phyloP scores from a whole-genome alignment of 2,329 filamentous ascomycete genomes.

The Diaporthe velutina region DNA sequence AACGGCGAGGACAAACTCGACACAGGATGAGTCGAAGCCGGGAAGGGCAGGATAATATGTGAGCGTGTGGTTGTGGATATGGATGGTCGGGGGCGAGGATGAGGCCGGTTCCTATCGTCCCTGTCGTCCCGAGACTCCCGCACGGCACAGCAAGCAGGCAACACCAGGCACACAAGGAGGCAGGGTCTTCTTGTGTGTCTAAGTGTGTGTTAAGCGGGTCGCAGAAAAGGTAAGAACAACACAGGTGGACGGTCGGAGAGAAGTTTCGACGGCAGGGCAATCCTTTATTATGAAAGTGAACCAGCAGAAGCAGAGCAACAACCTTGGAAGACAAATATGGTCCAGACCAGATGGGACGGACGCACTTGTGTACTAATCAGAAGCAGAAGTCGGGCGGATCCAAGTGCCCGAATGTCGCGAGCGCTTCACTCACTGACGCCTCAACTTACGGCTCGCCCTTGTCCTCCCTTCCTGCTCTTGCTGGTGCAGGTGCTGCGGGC shows the following conservation, averaged over 20 bases:
- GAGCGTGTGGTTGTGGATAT: not conserved
- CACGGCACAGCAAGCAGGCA: constrained; percentile 14
- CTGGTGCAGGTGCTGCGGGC: not conserved
- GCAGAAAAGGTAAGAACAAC: not conserved
- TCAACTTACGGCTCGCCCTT: not conserved
- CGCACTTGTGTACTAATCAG: constrained; percentile 3
- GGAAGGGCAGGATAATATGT: constrained; percentile 4
- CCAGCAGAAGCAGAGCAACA: not conserved
- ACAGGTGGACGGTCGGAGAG: not conserved
- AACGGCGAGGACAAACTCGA: not conserved
- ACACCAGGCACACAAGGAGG: not conserved
- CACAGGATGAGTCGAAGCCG: not conserved
- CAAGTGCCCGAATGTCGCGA: constrained; percentile 40
- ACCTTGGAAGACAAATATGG: not conserved
- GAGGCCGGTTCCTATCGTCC: constrained; percentile 17
- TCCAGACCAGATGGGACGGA: not conserved
- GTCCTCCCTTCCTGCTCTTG: no score
- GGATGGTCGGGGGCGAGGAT: constrained; percentile 9
- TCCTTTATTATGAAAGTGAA: constrained; percentile 26
- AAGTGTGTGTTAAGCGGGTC: not conserved
- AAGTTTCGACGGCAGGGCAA: constrained; percentile 23
- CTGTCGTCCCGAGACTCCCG: constrained; percentile 31
- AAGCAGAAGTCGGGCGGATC: constrained; percentile 34
- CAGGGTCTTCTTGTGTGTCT: not conserved
- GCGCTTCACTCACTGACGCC: constrained; percentile 7